Evolutionary conservation across 352 stramenopile species (phyloP), one percentile per base, ranked within the genome.

Genomic region (Salisapilia sapeloensis): DNA sequence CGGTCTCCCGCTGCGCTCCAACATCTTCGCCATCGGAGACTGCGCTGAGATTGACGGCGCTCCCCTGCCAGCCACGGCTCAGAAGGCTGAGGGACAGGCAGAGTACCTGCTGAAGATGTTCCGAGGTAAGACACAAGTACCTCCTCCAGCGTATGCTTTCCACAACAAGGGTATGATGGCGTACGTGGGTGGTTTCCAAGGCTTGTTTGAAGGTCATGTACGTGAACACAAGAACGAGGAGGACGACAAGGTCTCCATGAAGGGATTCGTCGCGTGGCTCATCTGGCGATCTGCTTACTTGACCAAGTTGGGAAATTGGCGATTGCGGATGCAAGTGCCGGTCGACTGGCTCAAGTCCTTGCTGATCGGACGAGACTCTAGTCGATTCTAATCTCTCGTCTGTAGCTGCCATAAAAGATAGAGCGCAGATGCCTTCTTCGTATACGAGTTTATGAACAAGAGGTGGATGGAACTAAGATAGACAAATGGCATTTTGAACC

Each of bases 281-380:
- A 60, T 93, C 22, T 98, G 94, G 89, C 66, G 89, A 46, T 93
- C 76, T 35, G 92, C 86, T 24, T 99, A 98, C 50, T 65, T 94
- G 41, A 97, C 93, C 24, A 97, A 96, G 53, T 84, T 96, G 26
- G 72, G 93, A 20, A 93, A 72, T 35, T 90, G 69, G 76, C 67
- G 81, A 14, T 79, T 96, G 49, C 93, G 90, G 37, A 65, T 96
- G 43, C 60, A 96, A 38, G 94, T 98, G 47, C 92, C 93, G 3
- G 82, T 97, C 48, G 91, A 97, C 58, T 98, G 93, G 92, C 84
- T 97, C 46, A 97, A 97, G 63, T 69, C 78, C 11, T 69, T 95
- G n/a, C 46, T 97, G 10, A 96, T 98, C 38, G 94, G 94, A 2
- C 64, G 94, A 42, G 93, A 98, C 43, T 92, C 97, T 42, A 93